Percentiles rank a stretch among this genome's conserved stretches.
phyloP scores from a whole-genome alignment of 2,329 filamentous ascomycete species.

The Macroventuria anomochaeta region DNA sequence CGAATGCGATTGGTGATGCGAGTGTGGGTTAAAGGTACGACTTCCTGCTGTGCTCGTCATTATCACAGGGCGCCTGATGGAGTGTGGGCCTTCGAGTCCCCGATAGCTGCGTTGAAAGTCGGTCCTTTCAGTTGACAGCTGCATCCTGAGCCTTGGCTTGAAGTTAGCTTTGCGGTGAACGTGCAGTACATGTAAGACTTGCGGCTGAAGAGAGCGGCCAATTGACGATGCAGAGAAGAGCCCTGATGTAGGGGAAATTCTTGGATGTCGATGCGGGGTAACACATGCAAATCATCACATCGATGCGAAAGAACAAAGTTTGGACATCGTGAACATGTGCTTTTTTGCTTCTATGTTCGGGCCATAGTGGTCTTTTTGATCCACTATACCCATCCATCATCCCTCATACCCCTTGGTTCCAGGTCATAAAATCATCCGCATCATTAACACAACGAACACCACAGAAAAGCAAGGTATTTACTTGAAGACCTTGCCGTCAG shows the following conservation, averaged over 20 bases:
- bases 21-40: neutral
- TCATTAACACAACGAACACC: conserved; percentile 36
- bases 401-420: conserved; percentile 38
- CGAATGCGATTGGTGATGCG: neutral
- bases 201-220: neutral
- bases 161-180: neutral
- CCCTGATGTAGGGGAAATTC: neutral
- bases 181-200: neutral
- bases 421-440: conserved; percentile 45
- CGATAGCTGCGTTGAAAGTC: neutral
- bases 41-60: neutral
- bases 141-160: neutral
- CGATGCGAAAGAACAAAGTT: neutral
- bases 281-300: conserved; percentile 2
- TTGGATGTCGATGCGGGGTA: neutral
- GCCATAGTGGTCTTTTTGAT: conserved; percentile 35
- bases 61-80: neutral
- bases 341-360: conserved; percentile 36
- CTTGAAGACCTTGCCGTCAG: conserved; percentile 98
- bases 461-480: conserved; percentile 60
- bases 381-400: conserved; percentile 37
- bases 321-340: conserved; percentile 36
- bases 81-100: neutral
- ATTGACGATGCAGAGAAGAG: neutral
- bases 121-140: neutral